Evolutionary conservation across 768 basidiomycete genomes (phyloP).

Genomic region (Russula olivacea): DNA sequence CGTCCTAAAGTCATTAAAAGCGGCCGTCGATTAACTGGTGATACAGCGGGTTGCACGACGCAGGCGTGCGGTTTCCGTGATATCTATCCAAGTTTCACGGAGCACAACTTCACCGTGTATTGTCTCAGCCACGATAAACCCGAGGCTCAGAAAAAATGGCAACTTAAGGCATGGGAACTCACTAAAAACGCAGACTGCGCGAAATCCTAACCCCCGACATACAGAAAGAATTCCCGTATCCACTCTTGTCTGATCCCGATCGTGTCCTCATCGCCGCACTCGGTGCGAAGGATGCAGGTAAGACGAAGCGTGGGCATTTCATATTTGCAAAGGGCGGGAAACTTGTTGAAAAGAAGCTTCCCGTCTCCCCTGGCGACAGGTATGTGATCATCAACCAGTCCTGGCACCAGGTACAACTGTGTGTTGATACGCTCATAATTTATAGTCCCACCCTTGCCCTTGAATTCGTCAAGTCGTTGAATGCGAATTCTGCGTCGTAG

Average conservation of each 20-base stretch:
- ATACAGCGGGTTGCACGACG: constrained; percentile 77
- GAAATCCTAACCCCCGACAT: constrained; percentile 11
- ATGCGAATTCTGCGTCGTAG: constrained; percentile 8
- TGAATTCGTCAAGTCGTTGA: constrained; percentile 54
- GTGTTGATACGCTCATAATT: not conserved
- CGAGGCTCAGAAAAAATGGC: constrained; percentile 74
- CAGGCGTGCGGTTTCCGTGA: constrained; percentile 94
- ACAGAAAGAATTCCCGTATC: constrained; percentile 80
- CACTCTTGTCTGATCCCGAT: constrained; percentile 86
- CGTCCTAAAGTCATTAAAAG: constrained; percentile 30
- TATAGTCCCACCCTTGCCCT: constrained; percentile 52
- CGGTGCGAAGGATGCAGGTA: constrained; percentile 62
- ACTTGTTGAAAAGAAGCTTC: constrained; percentile 75
- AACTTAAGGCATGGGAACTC: constrained; percentile 58
- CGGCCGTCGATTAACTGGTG: not conserved
- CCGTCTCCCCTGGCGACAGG: constrained; percentile 87
- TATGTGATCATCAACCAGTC: constrained; percentile 29
- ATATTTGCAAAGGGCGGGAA: constrained; percentile 90
- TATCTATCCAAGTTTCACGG: constrained; percentile 66
- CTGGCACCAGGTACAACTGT: not conserved
- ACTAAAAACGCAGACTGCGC: not conserved
- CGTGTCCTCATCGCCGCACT: constrained; percentile 70
- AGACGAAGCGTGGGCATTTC: constrained; percentile 89
- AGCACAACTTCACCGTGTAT: constrained; percentile 65
- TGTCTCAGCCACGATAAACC: constrained; percentile 79